phyloP scores from a whole-genome alignment of 2,329 filamentous ascomycete genomes.

The Colletotrichum tamarilloi region DNA sequence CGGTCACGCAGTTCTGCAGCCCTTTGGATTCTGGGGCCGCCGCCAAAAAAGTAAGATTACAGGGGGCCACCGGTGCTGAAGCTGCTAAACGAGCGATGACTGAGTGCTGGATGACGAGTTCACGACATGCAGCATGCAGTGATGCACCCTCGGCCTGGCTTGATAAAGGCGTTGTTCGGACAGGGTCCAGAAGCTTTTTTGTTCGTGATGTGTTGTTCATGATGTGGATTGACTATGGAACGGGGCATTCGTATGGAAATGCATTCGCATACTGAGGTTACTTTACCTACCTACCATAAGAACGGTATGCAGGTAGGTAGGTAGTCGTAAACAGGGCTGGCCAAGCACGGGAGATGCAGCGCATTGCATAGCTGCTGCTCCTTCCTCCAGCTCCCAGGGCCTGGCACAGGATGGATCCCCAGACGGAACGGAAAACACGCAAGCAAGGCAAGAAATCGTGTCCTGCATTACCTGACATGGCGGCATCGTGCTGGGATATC shows the following conservation, averaged over 20 bases:
- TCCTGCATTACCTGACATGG: background rate
- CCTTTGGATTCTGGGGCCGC: background rate
- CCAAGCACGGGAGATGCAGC: background rate
- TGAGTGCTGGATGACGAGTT: background rate
- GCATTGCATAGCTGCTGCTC: slow-evolving; percentile 16
- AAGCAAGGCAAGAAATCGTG: slow-evolving; percentile 15
- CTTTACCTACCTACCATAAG: no score
- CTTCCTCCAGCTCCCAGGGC: background rate
- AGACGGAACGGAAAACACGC: slow-evolving; percentile 25
- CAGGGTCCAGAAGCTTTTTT: background rate
- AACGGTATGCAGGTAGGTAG: no score
- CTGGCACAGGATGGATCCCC: slow-evolving; percentile 19
- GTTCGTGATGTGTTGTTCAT: background rate
- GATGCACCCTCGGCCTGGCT: background rate
- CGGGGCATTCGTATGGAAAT: background rate
- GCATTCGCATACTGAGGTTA: background rate
- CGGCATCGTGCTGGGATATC: background rate
- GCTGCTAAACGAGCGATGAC: background rate
- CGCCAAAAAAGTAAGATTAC: background rate
- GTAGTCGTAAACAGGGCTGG: background rate
- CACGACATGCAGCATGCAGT: background rate
- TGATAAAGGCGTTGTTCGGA: background rate
- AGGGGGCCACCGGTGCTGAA: background rate
- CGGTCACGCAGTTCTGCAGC: background rate
- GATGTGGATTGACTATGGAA: background rate